A percentile compares a stretch with the other conserved stretches of the same genome.
Evolutionary conservation across 257 asterid species (phyloP).

Genomic region (Eustoma russellianum): DNA sequence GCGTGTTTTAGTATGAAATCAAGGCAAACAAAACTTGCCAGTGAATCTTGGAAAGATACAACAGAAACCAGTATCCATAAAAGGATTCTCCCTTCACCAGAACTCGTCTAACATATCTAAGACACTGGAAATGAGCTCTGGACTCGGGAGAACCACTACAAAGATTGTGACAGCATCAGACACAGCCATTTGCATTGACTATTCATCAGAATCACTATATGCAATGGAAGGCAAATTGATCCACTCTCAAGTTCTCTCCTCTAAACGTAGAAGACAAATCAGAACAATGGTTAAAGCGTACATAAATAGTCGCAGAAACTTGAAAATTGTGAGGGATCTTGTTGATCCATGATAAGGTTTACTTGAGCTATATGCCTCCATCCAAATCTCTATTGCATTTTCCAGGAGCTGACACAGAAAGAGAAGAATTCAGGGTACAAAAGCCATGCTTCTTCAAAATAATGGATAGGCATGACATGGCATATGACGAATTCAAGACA

Average conservation of each 20-base stretch:
- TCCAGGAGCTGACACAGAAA: conserved; percentile 17
- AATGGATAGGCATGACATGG: no score
- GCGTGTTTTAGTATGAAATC: no score
- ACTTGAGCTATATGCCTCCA: background rate
- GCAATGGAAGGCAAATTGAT: conserved; percentile 5
- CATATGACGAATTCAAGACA: no score
- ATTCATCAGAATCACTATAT: conserved; percentile 2
- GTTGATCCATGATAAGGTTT: background rate
- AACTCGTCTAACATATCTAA: no score
- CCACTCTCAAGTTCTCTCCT: conserved; percentile 1
- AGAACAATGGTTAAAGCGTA: background rate
- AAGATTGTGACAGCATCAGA: no score
- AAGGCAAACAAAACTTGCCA: no score
- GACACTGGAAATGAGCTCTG: no score
- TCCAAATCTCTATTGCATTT: conserved; percentile 7
- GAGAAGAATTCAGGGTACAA: background rate
- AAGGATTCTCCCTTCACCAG: no score
- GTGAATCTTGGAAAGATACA: no score
- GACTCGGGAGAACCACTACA: no score
- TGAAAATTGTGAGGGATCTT: background rate
- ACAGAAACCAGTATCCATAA: no score
- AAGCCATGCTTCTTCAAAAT: background rate
- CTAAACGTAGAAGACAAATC: conserved; percentile 7
- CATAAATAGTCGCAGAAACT: background rate
- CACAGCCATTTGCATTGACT: background rate